Evolutionary conservation across 495 filamentous ascomycete genomes (phyloP).

Genomic region (Aspergillus conjunctus): DNA sequence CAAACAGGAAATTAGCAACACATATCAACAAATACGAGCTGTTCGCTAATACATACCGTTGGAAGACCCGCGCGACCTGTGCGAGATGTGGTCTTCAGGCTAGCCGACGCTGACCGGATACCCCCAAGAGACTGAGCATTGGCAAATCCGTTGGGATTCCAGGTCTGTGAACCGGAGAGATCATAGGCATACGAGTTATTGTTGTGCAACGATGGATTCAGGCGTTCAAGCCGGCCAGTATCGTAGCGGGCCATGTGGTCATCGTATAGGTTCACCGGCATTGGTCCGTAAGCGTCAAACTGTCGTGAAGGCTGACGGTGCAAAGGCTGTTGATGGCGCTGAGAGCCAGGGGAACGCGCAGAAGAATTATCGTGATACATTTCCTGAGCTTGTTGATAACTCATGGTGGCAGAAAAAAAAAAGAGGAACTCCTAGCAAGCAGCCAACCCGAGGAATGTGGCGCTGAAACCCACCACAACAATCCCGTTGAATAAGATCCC

Average conservation of each 20-base stretch:
- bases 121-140: constrained; percentile 54
- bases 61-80: constrained; percentile 56
- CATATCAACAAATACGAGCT: background rate
- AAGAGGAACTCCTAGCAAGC: constrained; percentile 31
- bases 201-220: constrained; percentile 55
- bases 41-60: constrained; percentile 49
- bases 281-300: constrained; percentile 65
- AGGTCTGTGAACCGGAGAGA: constrained; percentile 64
- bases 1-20: constrained; percentile 13
- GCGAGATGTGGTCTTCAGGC: constrained; percentile 57
- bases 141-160: constrained; percentile 62
- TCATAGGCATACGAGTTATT: constrained; percentile 60
- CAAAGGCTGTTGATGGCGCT: constrained; percentile 65
- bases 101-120: constrained; percentile 56
- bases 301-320: constrained; percentile 69
- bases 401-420: constrained; percentile 41
- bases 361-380: constrained; percentile 64
- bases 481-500: constrained; percentile 36
- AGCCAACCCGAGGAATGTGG: constrained; percentile 45
- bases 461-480: constrained; percentile 48
- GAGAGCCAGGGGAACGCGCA: constrained; percentile 62
- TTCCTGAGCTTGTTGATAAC: constrained; percentile 61
- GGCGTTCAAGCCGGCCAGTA: constrained; percentile 59
- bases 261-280: constrained; percentile 65
- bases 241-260: constrained; percentile 64